Evolutionary conservation across 345 rosid genomes (phyloP), one percentile per base, ranked within the genome.

Genomic region (Brassica nigra): DNA sequence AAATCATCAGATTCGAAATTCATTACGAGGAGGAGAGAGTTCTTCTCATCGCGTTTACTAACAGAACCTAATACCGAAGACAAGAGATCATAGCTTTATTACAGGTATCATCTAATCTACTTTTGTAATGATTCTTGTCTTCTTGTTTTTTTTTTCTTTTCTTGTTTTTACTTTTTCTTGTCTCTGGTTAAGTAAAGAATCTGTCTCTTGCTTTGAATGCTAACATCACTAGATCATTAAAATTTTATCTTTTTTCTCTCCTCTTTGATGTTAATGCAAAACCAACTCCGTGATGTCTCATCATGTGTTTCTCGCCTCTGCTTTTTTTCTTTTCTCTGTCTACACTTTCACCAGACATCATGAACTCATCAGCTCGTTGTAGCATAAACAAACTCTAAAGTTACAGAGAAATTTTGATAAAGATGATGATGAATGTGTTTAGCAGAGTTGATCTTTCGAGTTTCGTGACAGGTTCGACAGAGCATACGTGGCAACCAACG

Each of bases 381-480:
- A 49, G 18, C 57, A n/a, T 5, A 27, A 55, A 67, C 27, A 2
- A 62, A 47, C 10, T 23, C 29, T 59, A 59, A 52, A 52, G 8
- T 52, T n/a, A 52, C 57, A 52, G 20, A n/a, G 75, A 70, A 4
- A 20, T 64, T 55, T 36, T 70, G 75, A 33, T 20, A 36, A 44
- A 30, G 78, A 36, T 52, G 74, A 78, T 8, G 36, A 49, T 10
- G 28, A 47, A 12, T 75, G 82, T 74, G 59, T 81, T 68, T 33
- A 76, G 78, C n/a, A 34, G 73, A 75, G 84, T 76, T 85, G 79
- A 87, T 79, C 9, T 88, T 16, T 74, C 84, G 34, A 71, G 86
- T 88, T 87, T 84, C 83, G 70, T 86, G 12, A 68, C 97, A 90
- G 97, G 91, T 73, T 85, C 90, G 5, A 80, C 82, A 2, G 78